Conservation (phyloP, 2,329 filamentous ascomycete genomes). For the Aspergillus tanneri region DNA sequence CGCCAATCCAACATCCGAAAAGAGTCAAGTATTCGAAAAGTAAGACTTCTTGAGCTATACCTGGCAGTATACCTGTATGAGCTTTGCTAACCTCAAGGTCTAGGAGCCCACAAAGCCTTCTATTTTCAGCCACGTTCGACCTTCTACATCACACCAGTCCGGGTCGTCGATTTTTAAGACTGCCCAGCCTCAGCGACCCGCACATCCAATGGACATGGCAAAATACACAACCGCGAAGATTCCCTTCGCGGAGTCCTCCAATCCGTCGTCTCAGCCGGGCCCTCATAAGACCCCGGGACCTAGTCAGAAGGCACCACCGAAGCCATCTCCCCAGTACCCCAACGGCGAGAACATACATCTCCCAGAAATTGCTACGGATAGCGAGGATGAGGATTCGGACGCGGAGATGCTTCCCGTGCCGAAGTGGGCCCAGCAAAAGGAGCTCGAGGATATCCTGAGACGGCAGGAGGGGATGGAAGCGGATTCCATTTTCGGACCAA, state of each 20-base stretch:
- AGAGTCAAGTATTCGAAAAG: slow-evolving; percentile 72
- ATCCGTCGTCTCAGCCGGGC: slow-evolving; percentile 47
- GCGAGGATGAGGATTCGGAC: slow-evolving; percentile 77
- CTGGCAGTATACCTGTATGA: background rate
- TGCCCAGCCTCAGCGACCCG: slow-evolving; percentile 59
- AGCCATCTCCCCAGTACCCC: slow-evolving; percentile 79
- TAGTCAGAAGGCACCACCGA: slow-evolving; percentile 42
- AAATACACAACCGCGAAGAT: slow-evolving; percentile 86
- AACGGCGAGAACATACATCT: slow-evolving; percentile 89
- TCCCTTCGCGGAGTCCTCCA: slow-evolving; percentile 74
- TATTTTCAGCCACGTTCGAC: slow-evolving; percentile 40
- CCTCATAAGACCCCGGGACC: slow-evolving; percentile 68
- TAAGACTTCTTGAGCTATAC: slow-evolving; percentile 41
- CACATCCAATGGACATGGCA: slow-evolving; percentile 77
- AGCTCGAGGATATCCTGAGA: slow-evolving; percentile 71
- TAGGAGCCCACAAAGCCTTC: slow-evolving; percentile 40
- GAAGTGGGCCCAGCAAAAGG: slow-evolving; percentile 85
- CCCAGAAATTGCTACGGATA: slow-evolving; percentile 93
- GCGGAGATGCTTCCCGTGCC: slow-evolving; percentile 64
- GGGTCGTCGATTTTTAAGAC: slow-evolving; percentile 39
- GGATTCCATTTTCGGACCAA: slow-evolving; percentile 89
- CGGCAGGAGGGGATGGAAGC: slow-evolving; percentile 71
- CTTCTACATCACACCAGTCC: slow-evolving; percentile 32
- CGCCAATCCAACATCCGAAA: slow-evolving; percentile 74
- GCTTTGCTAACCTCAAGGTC: slow-evolving; percentile 3